Conservation (phyloP, 257 asterid species). For the Parsonsia alboflavescens region DNA sequence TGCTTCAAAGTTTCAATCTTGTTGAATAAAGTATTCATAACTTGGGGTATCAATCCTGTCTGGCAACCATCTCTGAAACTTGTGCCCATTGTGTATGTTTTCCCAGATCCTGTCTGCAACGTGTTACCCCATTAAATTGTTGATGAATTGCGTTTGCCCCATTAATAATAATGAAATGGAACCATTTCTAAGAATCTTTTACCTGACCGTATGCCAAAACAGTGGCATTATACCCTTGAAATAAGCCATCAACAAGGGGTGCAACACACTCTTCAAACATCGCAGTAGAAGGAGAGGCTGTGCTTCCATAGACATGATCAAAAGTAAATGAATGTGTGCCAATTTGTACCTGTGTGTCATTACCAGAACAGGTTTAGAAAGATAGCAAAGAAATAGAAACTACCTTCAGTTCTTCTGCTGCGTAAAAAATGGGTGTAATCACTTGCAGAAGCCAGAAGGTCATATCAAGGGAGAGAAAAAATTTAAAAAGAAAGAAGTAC, state of each 20-base stretch:
- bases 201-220: constrained; percentile 99
- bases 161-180: background rate
- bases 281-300: constrained; percentile 64
- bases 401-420: background rate
- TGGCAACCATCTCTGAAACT: constrained; percentile 76
- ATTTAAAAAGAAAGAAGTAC: background rate
- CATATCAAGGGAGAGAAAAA: background rate
- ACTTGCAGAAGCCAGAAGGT: background rate
- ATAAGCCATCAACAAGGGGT: constrained; percentile 91
- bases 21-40: constrained; percentile 75
- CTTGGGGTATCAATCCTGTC: constrained; percentile 89
- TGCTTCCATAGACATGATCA: constrained; percentile 94
- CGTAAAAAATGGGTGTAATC: background rate
- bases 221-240: constrained; percentile 98
- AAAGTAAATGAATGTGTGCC: constrained; percentile 94
- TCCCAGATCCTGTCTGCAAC: constrained; percentile 97
- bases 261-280: constrained; percentile 97
- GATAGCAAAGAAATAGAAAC: background rate
- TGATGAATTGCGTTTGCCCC: background rate
- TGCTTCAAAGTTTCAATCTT: constrained; percentile 76
- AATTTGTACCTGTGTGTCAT: constrained; percentile 76
- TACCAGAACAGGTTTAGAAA: constrained; percentile 1
- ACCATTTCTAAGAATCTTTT: constrained; percentile 4
- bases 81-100: constrained; percentile 97
- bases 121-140: constrained; percentile 17